Conservation (phyloP, 305 asterid species). For the Fraxinus baroniana region DNA sequence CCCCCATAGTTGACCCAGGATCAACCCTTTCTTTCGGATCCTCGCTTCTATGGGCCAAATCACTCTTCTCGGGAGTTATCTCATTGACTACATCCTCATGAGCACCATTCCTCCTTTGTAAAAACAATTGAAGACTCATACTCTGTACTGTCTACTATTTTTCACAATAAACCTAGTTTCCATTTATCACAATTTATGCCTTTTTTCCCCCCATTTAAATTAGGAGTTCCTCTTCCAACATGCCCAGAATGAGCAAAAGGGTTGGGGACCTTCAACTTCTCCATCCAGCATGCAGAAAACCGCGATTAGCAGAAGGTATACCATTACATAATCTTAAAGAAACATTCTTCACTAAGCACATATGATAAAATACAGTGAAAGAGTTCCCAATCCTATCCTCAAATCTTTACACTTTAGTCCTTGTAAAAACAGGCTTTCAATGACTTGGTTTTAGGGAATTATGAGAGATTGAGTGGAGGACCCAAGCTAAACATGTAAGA, state of each 20-base stretch:
- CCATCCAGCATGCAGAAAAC: neutral
- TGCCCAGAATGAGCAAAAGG: neutral
- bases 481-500: neutral
- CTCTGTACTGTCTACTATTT: slow-evolving; percentile 13
- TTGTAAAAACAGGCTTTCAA: neutral
- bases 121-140: slow-evolving; percentile 21
- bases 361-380: neutral
- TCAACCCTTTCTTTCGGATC: neutral
- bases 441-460: neutral
- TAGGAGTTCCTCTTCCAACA: neutral
- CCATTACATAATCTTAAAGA: neutral
- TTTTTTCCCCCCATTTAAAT: too few species aligned
- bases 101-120: neutral
- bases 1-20: neutral
- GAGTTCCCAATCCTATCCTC: neutral
- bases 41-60: neutral
- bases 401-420: neutral
- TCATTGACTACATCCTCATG: neutral
- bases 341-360: neutral
- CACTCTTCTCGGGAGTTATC: neutral
- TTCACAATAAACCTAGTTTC: slow-evolving; percentile 4
- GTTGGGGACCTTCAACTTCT: neutral
- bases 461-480: neutral
- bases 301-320: neutral
- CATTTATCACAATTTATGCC: neutral